Evolutionary conservation across 192 early-diverging fungal genomes (phyloP).

Genomic region (Paraglomus occultum): DNA sequence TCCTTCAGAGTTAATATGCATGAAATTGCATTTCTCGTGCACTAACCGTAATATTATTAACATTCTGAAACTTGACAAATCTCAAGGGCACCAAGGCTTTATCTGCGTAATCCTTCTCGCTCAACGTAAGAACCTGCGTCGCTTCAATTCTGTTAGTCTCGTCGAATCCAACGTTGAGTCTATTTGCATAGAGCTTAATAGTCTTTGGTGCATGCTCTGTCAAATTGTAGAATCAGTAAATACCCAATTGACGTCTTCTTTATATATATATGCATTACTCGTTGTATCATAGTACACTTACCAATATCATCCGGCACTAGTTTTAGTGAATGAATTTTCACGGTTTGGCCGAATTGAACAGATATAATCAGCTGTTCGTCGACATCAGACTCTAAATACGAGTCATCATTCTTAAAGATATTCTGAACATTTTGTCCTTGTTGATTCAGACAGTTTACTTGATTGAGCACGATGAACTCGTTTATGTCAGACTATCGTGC

Average conservation of each 20-base stretch:
- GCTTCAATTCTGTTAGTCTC: slow-evolving; percentile 73
- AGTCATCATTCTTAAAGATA: slow-evolving; percentile 69
- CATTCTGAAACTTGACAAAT: slow-evolving; percentile 93
- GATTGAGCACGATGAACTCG: slow-evolving; percentile 60
- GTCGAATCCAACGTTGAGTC: slow-evolving; percentile 80
- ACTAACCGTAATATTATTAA: slow-evolving; percentile 70
- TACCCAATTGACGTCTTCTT: background rate
- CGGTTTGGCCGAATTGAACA: slow-evolving; percentile 84
- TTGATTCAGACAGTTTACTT: slow-evolving; percentile 87
- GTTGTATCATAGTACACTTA: background rate
- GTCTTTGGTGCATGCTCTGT: slow-evolving; percentile 80
- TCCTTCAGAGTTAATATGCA: too few relatives aligned
- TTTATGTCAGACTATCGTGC: slow-evolving; percentile 55
- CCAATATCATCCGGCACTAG: slow-evolving; percentile 49
- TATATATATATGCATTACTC: background rate
- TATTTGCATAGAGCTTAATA: slow-evolving; percentile 86
- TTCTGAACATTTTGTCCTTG: slow-evolving; percentile 72
- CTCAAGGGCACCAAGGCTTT: slow-evolving; percentile 72
- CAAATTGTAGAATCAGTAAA: background rate
- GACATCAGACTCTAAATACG: slow-evolving; percentile 84
- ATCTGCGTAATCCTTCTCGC: slow-evolving; percentile 63
- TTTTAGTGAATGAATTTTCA: slow-evolving; percentile 70
- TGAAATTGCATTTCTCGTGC: background rate
- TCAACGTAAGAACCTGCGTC: slow-evolving; percentile 75
- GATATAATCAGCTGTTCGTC: slow-evolving; percentile 93